Evolutionary conservation across 805 yeast species (phyloP).

Genomic region (Candida nemodendra): DNA sequence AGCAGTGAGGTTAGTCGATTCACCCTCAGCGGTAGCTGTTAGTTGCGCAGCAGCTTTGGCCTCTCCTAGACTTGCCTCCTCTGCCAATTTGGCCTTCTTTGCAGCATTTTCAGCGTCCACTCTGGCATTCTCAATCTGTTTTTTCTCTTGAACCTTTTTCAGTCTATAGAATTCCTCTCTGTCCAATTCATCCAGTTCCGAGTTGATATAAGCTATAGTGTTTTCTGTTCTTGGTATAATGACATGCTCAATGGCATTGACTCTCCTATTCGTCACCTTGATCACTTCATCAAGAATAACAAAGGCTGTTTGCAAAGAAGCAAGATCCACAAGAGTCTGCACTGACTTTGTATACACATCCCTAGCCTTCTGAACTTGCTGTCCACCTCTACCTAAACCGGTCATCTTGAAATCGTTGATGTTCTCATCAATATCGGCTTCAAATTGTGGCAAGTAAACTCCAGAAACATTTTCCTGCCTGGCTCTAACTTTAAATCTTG

Average conservation of each 20-base stretch:
- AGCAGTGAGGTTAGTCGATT: slow-evolving; percentile 28
- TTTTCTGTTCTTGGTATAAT: slow-evolving; percentile 97
- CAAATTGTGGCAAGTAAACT: slow-evolving; percentile 90
- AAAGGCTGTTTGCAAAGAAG: slow-evolving; percentile 95
- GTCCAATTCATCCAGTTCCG: slow-evolving; percentile 95
- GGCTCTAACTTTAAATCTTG: slow-evolving; percentile 87
- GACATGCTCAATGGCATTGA: slow-evolving; percentile 97
- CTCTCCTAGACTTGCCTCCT: slow-evolving; percentile 21
- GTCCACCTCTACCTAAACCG: slow-evolving; percentile 98
- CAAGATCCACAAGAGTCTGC: slow-evolving; percentile 94
- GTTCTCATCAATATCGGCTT: slow-evolving; percentile 74
- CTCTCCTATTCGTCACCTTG: slow-evolving; percentile 97
- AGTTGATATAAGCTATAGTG: slow-evolving; percentile 86
- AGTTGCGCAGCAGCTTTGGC: slow-evolving; percentile 20
- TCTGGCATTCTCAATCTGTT: slow-evolving; percentile 73
- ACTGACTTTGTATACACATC: slow-evolving; percentile 92
- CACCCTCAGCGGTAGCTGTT: slow-evolving; percentile 14
- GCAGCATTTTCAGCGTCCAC: slow-evolving; percentile 53
- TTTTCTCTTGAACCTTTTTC: slow-evolving; percentile 94
- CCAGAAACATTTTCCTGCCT: slow-evolving; percentile 96
- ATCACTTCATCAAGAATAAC: slow-evolving; percentile 96
- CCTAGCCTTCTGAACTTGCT: slow-evolving; percentile 93
- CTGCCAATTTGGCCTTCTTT: slow-evolving; percentile 26
- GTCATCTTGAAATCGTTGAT: slow-evolving; percentile 95
- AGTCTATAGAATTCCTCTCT: slow-evolving; percentile 97